Conservation (phyloP, 2,329 filamentous ascomycete species). For the Proliferodiscus dingleyae region DNA sequence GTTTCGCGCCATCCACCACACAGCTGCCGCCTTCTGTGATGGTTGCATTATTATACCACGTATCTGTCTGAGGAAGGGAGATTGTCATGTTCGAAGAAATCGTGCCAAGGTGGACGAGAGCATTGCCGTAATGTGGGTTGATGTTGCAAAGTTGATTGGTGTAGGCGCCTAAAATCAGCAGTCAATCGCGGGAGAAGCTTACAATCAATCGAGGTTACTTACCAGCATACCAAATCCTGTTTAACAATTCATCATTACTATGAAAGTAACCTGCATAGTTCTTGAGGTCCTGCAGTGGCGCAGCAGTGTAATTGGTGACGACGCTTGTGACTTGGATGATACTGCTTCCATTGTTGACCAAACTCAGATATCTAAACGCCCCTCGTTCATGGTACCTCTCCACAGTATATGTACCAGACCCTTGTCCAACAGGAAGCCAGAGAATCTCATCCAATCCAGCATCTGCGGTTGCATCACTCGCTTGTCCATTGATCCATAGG, state of each 20-base stretch:
- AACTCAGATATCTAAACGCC: conserved; percentile 49
- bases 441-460: conserved; percentile 42
- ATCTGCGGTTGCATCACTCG: conserved; percentile 42
- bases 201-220: conserved; percentile 34
- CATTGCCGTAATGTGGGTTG: conserved; percentile 30
- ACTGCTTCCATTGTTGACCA: conserved; percentile 32
- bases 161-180: conserved; percentile 20
- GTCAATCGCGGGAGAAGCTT: background rate
- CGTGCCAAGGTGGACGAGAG: conserved; percentile 28
- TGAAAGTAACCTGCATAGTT: conserved; percentile 29
- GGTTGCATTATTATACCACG: conserved; percentile 31
- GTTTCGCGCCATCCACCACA: conserved; percentile 51
- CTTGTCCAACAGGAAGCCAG: conserved; percentile 38
- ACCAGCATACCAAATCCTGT: conserved; percentile 37
- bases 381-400: conserved; percentile 40
- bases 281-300: conserved; percentile 35
- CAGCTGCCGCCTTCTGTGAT: conserved; percentile 26
- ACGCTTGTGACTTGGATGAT: conserved; percentile 27
- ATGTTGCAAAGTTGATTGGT: conserved; percentile 29
- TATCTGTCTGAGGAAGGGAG: conserved; percentile 39
- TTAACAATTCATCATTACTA: conserved; percentile 31
- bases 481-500: conserved; percentile 43
- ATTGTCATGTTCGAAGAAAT: conserved; percentile 28
- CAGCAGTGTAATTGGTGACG: conserved; percentile 34
- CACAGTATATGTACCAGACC: conserved; percentile 37